Base-by-base conservation (phyloP, 202 grass and related monocot species). In the Zoysia matrella region DNA sequence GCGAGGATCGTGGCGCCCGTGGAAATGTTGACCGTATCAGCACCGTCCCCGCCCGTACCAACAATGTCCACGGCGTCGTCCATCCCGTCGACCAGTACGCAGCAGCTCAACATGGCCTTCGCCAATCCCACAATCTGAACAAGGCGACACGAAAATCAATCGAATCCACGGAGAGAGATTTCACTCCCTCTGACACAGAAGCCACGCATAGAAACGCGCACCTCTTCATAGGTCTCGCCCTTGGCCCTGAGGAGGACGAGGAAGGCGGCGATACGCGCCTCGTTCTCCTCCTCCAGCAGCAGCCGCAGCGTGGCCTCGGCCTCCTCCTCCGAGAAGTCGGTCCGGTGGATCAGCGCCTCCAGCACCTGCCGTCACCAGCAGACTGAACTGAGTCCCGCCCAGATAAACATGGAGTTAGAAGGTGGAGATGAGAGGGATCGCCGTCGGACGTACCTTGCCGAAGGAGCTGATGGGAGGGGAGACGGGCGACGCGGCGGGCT, bases 21-120 rank as follows among this genome's bases (percentile, higher is more conserved):
- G 57, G 96, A 99, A 83, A 99, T 99, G 89, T 99, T 99, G 84
- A 99, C 93, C 30, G 93, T 99, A 89, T 99, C 79, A 0, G 89
- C 83, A 22, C 93, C 96, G 60, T 99, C 96, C 13, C 96, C 96
- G 53, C 96, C 96, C 0, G 96, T 99, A 54, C 96, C 96, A 2
- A 99, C 96, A 79, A 99, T 90, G 77, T 99, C 96, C 9, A 99
- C 93, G 30, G 85, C 89, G 47, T 85, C 81, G 36, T 86, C 63
- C 8, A 99, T 83, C 0, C 96, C 91, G 6, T 96, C 86, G 15
- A 96, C 96, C 10, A 46, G 73, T 15, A 84, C 65, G 65, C 87
- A 88, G 61, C 89, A 73, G 47, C 78, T 91, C 75, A 99, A 83
- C 96, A 99, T 96, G 4, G 92, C 91, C 55, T 89, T 93, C 7